Evolutionary conservation across 108 stramenopile genomes (phyloP), one percentile per base, ranked within the genome.

Genomic region (Conticribra guillardii): DNA sequence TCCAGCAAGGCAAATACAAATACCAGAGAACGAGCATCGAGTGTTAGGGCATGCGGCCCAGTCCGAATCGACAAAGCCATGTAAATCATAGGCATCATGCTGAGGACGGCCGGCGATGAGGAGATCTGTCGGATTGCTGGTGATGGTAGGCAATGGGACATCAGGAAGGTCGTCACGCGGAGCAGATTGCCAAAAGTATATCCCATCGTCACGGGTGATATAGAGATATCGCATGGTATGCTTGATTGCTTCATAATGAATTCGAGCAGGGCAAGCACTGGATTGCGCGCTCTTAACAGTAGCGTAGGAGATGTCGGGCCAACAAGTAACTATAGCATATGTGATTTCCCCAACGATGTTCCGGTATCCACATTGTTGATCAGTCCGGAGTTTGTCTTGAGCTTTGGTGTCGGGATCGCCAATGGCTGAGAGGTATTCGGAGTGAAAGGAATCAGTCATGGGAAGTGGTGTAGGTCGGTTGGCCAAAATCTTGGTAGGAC

Each of bases 261-360:
- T 15, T 51, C 30, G 27, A 0, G 45, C 62, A 18, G 62, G 44
- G 9, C 45, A 45, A 0, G 46, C 27, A 28, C n/a, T n/a, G n/a
- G n/a, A n/a, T n/a, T n/a, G n/a, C n/a, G n/a, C n/a, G n/a, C n/a
- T n/a, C n/a, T n/a, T 45, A n/a, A 61, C 19, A 5, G 73, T 45
- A 14, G 75, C 52, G 16, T 33, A 77, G 4, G 71, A 70, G 48
- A 81, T 56, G 34, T 84, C 79, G 3, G 72, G 84, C 2, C 66
- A 65, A 37, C 75, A 73, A 7, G 65, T 72, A 3, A 60, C 64
- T 29, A 64, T 55, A 0, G 83, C 75, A 41, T 72, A 84, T 0
- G 78, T 63, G 3, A 85, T 31, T 64, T 85, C 84, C 1, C 84
- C 84, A 54, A 78, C 45, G 8, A 67, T 30, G 4, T 21, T 51